Percentiles rank a stretch among this genome's conserved stretches.
phyloP scores from a whole-genome alignment of 768 basidiomycete species.

The Rhodotorula paludigena region DNA sequence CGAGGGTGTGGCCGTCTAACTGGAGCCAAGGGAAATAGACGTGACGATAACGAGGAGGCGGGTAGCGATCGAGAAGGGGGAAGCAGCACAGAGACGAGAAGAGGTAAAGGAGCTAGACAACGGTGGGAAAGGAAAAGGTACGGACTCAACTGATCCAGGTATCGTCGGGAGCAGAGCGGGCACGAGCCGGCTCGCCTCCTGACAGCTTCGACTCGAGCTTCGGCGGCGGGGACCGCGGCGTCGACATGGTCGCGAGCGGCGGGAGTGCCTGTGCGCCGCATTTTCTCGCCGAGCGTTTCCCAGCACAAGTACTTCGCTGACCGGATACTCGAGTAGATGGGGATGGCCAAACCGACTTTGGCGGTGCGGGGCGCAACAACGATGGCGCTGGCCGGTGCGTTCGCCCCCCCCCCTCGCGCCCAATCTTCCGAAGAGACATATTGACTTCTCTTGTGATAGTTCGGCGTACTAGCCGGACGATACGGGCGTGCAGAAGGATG shows the following conservation, averaged over 20 bases:
- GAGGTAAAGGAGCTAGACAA: no score
- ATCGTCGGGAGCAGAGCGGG: no score
- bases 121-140: no score
- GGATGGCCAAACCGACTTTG: slow-evolving; percentile 13
- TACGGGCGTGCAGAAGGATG: not conserved
- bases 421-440: not conserved
- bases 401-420: not conserved
- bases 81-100: no score
- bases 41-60: no score
- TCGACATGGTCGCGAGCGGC: not conserved
- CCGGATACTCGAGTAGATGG: not conserved
- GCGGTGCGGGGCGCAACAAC: slow-evolving; percentile 2
- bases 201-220: not conserved
- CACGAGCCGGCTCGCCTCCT: no score
- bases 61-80: no score
- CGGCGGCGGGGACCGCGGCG: not conserved
- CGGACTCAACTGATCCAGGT: no score
- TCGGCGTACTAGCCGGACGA: not conserved
- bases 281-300: not conserved
- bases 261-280: not conserved
- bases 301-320: not conserved
- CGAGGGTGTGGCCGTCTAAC: no score
- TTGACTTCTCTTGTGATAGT: not conserved
- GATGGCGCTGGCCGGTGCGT: not conserved
- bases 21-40: no score